Evolutionary conservation across 805 yeast species (phyloP).

Genomic region (Yarrowia sp.): DNA sequence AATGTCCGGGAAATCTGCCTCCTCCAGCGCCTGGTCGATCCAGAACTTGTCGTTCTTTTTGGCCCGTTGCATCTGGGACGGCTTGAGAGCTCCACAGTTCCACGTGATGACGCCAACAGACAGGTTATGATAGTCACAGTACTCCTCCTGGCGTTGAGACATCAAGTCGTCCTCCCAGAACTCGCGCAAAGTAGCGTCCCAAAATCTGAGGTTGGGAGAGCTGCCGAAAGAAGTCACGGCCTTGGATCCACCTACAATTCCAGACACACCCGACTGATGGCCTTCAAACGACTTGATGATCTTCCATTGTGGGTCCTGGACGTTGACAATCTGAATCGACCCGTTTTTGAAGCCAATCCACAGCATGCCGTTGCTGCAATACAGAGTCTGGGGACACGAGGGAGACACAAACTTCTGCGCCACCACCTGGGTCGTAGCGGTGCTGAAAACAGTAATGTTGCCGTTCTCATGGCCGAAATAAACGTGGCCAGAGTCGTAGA

Average conservation of each 20-base stretch:
- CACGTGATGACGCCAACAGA: constrained; percentile 40
- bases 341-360: constrained; percentile 44
- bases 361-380: constrained; percentile 35
- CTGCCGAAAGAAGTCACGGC: constrained; percentile 16
- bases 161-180: constrained; percentile 37
- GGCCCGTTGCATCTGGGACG: constrained; percentile 34
- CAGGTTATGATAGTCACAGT: constrained; percentile 33
- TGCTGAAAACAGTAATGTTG: constrained; percentile 35
- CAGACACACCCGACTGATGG: constrained; percentile 35
- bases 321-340: constrained; percentile 37
- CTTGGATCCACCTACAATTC: constrained; percentile 29
- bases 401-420: constrained; percentile 37
- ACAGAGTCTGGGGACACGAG: constrained; percentile 32
- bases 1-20: constrained; percentile 53
- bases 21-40: constrained; percentile 28
- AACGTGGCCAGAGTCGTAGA: constrained; percentile 33
- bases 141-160: constrained; percentile 33
- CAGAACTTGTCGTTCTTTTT: constrained; percentile 30
- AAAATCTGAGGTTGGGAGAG: constrained; percentile 29
- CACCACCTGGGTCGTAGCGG: constrained; percentile 32
- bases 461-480: constrained; percentile 45
- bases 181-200: constrained; percentile 39
- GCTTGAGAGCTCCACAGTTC: constrained; percentile 43
- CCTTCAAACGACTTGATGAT: constrained; percentile 41
- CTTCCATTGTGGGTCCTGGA: constrained; percentile 36